Evolutionary conservation across 1,139 yeast genomes (phyloP).

Genomic region (Suhomyces terraborum): DNA sequence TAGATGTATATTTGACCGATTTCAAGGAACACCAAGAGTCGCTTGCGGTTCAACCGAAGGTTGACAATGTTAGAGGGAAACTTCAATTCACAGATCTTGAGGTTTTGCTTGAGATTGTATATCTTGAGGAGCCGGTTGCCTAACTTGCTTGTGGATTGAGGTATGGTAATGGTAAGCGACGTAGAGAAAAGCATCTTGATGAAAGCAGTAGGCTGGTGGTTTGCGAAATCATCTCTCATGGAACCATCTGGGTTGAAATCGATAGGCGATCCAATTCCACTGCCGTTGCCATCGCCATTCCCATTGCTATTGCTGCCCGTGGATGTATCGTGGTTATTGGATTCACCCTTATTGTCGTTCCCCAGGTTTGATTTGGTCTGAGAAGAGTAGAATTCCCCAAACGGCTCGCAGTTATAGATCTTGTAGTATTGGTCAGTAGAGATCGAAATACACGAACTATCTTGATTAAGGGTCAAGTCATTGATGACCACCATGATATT

Average conservation of each 20-base stretch:
- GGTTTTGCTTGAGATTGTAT: slow-evolving; percentile 65
- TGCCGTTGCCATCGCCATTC: no score
- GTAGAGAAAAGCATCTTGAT: slow-evolving; percentile 71
- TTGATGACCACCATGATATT: slow-evolving; percentile 29
- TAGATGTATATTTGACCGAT: slow-evolving; percentile 67
- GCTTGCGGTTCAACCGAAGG: slow-evolving; percentile 64
- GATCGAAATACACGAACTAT: slow-evolving; percentile 43
- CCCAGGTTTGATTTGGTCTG: slow-evolving; percentile 5
- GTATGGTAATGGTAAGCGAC: slow-evolving; percentile 65
- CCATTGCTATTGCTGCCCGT: no score
- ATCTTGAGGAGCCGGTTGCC: slow-evolving; percentile 58
- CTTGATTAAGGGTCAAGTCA: slow-evolving; percentile 48
- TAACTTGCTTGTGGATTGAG: slow-evolving; percentile 41
- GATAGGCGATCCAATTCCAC: not conserved
- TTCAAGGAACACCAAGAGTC: slow-evolving; percentile 62
- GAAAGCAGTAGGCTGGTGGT: slow-evolving; percentile 30
- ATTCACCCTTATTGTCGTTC: not conserved
- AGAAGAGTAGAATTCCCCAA: slow-evolving; percentile 46
- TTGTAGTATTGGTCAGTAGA: slow-evolving; percentile 38
- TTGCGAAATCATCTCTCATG: not conserved
- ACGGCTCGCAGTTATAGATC: slow-evolving; percentile 51
- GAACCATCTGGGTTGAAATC: not conserved
- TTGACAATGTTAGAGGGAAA: slow-evolving; percentile 65
- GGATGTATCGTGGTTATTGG: not conserved
- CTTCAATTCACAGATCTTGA: slow-evolving; percentile 69